Conservation (phyloP, 2,329 filamentous ascomycete species). For the Mollisiaceae sp. region DNA sequence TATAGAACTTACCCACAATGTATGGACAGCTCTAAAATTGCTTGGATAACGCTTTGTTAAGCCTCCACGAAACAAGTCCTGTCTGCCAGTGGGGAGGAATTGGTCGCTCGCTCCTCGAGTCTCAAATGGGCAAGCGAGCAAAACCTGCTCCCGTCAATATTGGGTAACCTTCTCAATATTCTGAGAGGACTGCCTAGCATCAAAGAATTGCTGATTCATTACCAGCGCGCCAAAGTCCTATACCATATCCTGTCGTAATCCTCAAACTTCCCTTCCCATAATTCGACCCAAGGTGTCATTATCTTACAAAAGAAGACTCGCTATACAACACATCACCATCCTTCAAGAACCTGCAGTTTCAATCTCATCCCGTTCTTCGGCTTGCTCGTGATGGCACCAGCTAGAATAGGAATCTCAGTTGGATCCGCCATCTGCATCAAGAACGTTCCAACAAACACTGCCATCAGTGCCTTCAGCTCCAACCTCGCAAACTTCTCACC, state of each 20-base stretch:
- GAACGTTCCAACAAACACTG: slow-evolving; percentile 33
- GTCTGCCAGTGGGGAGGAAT: neutral
- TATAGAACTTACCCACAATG: neutral
- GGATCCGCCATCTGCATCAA: slow-evolving; percentile 32
- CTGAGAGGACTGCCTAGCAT: too few species aligned
- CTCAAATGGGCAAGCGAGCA: neutral
- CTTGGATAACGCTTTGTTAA: neutral
- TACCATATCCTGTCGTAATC: too few species aligned
- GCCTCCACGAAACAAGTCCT: neutral
- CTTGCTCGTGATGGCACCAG: slow-evolving; percentile 38
- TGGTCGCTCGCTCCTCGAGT: neutral
- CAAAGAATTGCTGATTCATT: too few species aligned
- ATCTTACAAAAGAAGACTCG: neutral
- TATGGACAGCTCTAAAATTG: neutral
- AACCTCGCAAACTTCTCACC: slow-evolving; percentile 79
- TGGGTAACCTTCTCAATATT: neutral
- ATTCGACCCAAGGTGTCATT: neutral
- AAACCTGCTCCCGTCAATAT: neutral
- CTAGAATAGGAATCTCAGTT: slow-evolving; percentile 27
- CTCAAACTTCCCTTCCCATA: neutral
- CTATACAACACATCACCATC: slow-evolving; percentile 24
- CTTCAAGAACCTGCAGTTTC: slow-evolving; percentile 31
- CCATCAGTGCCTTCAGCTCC: slow-evolving; percentile 80
- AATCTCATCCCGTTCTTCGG: slow-evolving; percentile 37
- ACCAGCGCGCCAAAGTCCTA: too few species aligned